Evolutionary conservation across 345 rosid genomes (phyloP), one percentile per base, ranked within the genome.

Genomic region (Salix brachista): DNA sequence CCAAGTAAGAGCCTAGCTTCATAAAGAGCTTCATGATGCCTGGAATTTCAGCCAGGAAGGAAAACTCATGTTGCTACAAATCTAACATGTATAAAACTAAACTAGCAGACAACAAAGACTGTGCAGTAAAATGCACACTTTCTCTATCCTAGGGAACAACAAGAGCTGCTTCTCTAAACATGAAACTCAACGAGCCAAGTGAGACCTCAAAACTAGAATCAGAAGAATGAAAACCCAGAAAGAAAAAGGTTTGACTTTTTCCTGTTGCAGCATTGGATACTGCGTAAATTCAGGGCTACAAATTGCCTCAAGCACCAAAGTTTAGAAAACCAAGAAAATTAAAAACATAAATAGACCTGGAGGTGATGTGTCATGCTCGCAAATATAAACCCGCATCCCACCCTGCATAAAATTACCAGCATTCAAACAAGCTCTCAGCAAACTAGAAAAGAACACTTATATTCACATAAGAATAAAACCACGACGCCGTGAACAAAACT

Each of bases 281-380:
- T 26, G 60, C 26, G 58, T 37, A 60, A 67, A 66, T 3, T 56
- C 50, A 26, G 28, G 32, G 23, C 36, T 19, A 71, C 30, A 26
- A 52, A 52, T 26, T 39, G 36, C 72, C 61, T 23, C 18, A 71
- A 70, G 12, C 48, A 30, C 19, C 3, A 67, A 69, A 73, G 21
- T 54, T 58, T 36, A 19, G 19, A 12, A 67, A 56, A 41, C 36
- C 61, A 14, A 26, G 7, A 46, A 75, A 48, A 28, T 48, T 60
- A 54, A 41, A 56, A 82, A 80, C 52, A 65, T 16, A 62, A 69
- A 77, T n/a, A 65, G 65, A 91, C 92, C 98, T 78, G 97, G 91
- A 9, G 97, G 97, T 52, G 90, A 76, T 26, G 96, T 92, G 79
- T 94, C 91, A 77, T 87, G 98, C 74, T 91, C 94, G 81, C 97